These are phyloP conservation scores for Quercus phellos DNA, from an alignment of 331 rosid species.

Conservation along the genomic window DNA sequence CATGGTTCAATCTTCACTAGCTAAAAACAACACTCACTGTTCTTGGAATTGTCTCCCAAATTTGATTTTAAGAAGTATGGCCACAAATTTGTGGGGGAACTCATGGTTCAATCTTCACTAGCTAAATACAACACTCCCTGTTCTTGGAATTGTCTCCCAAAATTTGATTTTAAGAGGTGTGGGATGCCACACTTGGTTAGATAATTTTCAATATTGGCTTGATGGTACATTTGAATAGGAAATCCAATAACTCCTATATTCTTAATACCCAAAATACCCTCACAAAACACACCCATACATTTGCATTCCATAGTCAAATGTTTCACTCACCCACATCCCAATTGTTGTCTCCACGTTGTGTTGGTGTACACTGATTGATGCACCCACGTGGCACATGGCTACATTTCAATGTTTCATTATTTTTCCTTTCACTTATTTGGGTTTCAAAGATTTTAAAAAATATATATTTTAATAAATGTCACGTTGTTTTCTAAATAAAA, in stretches of 20 bases:
- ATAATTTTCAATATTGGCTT: slow-evolving; percentile 5
- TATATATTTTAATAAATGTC: background rate
- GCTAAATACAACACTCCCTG: slow-evolving; percentile 21
- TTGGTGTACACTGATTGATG: slow-evolving; percentile 25
- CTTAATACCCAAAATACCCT: slow-evolving; percentile 16
- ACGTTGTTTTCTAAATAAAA: background rate
- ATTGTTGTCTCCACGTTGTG: slow-evolving; percentile 38
- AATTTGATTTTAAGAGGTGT: slow-evolving; percentile 19
- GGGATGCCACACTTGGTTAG: slow-evolving; percentile 31
- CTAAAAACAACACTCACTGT: slow-evolving; percentile 19
- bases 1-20: background rate
- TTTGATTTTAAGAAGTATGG: slow-evolving; percentile 15
- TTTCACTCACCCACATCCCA: background rate
- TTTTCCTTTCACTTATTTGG: background rate
- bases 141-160: slow-evolving; percentile 5
- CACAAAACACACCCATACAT: background rate
- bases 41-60: slow-evolving; percentile 3
- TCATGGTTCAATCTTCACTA: background rate
- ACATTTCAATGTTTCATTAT: slow-evolving; percentile 12
- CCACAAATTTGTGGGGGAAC: background rate
- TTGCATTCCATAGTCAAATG: background rate
- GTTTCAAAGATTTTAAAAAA: too few relatives aligned
- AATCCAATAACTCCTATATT: background rate
- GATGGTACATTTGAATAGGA: slow-evolving; percentile 10
- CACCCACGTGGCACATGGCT: slow-evolving; percentile 46